These are phyloP conservation scores for Aspergillus calidoustus DNA, from an alignment of 2,329 filamentous ascomycete genomes.

Conservation along the genomic window DNA sequence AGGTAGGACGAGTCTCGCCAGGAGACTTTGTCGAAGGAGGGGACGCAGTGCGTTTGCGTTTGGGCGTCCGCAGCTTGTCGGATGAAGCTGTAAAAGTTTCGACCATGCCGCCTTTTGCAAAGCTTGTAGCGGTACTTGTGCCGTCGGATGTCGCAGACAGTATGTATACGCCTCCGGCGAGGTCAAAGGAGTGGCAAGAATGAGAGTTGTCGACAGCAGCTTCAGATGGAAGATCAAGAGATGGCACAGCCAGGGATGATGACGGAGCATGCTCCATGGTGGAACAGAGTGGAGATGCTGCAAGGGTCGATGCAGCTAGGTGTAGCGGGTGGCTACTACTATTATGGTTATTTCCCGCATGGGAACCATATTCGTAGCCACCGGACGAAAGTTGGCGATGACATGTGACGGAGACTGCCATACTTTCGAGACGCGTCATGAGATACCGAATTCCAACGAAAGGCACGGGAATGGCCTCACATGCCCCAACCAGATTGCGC, in stretches of 20 bases:
- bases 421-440: slow-evolving; percentile 18
- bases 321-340: slow-evolving; percentile 20
- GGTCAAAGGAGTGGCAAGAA: slow-evolving; percentile 16
- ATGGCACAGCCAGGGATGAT: slow-evolving; percentile 6
- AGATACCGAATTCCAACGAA: slow-evolving; percentile 13
- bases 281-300: slow-evolving; percentile 18
- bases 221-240: slow-evolving; percentile 18
- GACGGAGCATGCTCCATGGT: slow-evolving; percentile 4
- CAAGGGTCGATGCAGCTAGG: slow-evolving; percentile 17
- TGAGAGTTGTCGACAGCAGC: slow-evolving; percentile 12
- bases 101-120: slow-evolving; percentile 16
- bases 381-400: slow-evolving; percentile 25
- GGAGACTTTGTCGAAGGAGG: slow-evolving; percentile 34
- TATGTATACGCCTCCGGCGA: slow-evolving; percentile 2
- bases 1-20: slow-evolving; percentile 37
- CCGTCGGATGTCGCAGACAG: slow-evolving; percentile 1
- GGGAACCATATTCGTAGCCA: slow-evolving; percentile 16
- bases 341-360: slow-evolving; percentile 15
- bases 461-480: slow-evolving; percentile 20
- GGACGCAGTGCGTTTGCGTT: slow-evolving; percentile 31
- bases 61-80: slow-evolving; percentile 19
- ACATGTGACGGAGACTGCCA: slow-evolving; percentile 35
- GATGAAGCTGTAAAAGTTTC: slow-evolving; percentile 10
- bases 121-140: not conserved
- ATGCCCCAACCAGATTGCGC: slow-evolving; percentile 24